Base-by-base conservation (phyloP, 495 filamentous ascomycete species). In the Podospora anserina region DNA sequence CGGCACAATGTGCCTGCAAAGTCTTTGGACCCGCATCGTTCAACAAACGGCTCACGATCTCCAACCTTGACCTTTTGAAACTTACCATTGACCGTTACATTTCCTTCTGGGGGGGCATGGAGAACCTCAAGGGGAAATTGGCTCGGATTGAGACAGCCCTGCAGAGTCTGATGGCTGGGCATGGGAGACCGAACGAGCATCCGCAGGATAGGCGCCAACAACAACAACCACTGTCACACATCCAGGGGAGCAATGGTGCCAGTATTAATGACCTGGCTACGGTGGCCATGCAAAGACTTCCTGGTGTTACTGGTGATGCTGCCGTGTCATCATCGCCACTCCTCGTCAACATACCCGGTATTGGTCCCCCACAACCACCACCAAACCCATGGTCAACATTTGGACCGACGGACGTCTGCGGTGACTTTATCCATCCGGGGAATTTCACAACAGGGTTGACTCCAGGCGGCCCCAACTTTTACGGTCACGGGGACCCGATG, bases 1-100 rank as follows among this genome's bases (percentile, higher is more conserved):
- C 76, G 4, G 71, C 71, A 16, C 76, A 78, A 65, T 58, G 75
- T 15, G 68, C 76, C 0, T 66, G 66, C 23, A 69, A 69, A 18
- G 70, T 72, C 5, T 69, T 69, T 61, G 67, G 70, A 2, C 70
- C 70, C 2, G 2, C 67, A 5, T 65, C 64, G 0, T 62, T 69
- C 65, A 69, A 65, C 56, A 64, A 62, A 64, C 53, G 65, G n/a
- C 61, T 69, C 27, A 61, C 53, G 4, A 49, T 20, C 6, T 72
- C 70, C 19, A 69, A 69, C 57, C 30, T 69, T 3, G 70, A 72
- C 44, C 28, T 72, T n/a, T 27, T 72, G 7, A 64, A 65, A 44
- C 49, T 72, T 5, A 65, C 68, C n/a, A 69, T 69, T 6, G 70
- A 72, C 27, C 67, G 67, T 9, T 72, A 61, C 61, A 68, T 72